Evolutionary conservation across 148 eudicot genomes (phyloP).

Genomic region (Silene conica): DNA sequence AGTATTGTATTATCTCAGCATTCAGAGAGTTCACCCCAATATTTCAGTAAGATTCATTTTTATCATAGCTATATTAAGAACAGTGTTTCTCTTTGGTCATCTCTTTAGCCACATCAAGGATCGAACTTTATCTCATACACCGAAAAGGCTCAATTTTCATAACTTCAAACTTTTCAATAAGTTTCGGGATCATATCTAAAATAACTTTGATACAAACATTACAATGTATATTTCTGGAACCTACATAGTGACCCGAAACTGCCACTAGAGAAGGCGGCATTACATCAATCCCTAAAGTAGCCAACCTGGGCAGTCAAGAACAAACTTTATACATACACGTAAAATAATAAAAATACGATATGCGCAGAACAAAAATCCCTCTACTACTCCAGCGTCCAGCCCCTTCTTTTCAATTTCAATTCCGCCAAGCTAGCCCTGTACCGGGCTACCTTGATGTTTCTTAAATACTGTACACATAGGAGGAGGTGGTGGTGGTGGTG

Average conservation of each 20-base stretch:
- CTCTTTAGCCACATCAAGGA: no score
- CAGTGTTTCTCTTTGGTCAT: no score
- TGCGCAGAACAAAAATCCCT: slow-evolving; percentile 13
- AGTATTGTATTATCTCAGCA: no score
- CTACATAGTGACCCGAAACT: neutral
- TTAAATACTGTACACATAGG: slow-evolving; percentile 58
- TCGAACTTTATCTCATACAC: no score
- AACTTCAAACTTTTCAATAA: neutral
- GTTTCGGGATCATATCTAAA: neutral
- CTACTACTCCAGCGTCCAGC: slow-evolving; percentile 31
- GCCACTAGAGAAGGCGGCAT: slow-evolving; percentile 7
- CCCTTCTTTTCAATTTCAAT: neutral
- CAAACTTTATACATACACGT: neutral
- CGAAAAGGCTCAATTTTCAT: neutral
- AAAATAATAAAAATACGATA: neutral
- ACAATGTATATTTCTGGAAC: slow-evolving; percentile 8
- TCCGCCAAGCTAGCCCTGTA: slow-evolving; percentile 16
- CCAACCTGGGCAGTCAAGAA: slow-evolving; percentile 4
- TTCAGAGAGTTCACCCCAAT: no score
- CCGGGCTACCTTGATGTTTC: slow-evolving; percentile 22
- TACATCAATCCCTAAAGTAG: neutral
- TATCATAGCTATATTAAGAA: no score
- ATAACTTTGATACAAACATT: slow-evolving; percentile 25
- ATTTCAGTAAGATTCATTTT: no score
- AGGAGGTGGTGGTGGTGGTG: neutral